Evolutionary conservation across 306 rosid species (phyloP).

Genomic region (Malus domestica): DNA sequence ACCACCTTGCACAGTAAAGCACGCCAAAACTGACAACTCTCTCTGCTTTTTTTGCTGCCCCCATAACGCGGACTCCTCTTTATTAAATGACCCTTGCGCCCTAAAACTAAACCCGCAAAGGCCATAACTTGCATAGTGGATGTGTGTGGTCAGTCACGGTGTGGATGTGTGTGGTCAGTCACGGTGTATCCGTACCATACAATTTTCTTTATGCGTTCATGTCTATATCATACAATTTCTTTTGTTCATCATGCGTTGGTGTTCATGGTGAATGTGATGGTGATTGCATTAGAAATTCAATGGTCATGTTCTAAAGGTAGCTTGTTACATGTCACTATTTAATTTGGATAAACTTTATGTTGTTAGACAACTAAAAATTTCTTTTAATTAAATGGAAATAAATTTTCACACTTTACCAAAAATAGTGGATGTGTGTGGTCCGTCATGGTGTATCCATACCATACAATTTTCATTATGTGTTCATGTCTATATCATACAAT

Average conservation of each 20-base stretch:
- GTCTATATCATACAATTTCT: no score
- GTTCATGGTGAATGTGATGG: not conserved
- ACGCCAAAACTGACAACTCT: conserved; percentile 69
- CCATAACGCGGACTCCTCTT: conserved; percentile 23
- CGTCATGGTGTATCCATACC: not conserved
- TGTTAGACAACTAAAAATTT: not conserved
- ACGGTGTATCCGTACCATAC: not conserved
- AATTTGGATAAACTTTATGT: not conserved
- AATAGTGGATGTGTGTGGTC: not conserved
- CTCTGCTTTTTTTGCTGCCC: conserved; percentile 31
- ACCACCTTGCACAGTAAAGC: conserved; percentile 48
- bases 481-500: not conserved
- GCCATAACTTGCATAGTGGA: conserved; percentile 1
- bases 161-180: no score
- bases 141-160: not conserved
- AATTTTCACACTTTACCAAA: not conserved
- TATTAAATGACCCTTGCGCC: conserved; percentile 26
- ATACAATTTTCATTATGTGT: not conserved
- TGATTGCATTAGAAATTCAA: not conserved
- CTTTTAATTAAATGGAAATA: not conserved
- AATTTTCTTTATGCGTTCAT: not conserved
- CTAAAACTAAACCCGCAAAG: not conserved
- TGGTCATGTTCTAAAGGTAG: not conserved
- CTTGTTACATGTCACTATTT: not conserved
- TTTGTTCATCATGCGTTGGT: not conserved